Percentiles rank a stretch among this genome's conserved stretches.
Evolutionary conservation across 768 basidiomycete genomes (phyloP).

Genomic region (Russula emetica): DNA sequence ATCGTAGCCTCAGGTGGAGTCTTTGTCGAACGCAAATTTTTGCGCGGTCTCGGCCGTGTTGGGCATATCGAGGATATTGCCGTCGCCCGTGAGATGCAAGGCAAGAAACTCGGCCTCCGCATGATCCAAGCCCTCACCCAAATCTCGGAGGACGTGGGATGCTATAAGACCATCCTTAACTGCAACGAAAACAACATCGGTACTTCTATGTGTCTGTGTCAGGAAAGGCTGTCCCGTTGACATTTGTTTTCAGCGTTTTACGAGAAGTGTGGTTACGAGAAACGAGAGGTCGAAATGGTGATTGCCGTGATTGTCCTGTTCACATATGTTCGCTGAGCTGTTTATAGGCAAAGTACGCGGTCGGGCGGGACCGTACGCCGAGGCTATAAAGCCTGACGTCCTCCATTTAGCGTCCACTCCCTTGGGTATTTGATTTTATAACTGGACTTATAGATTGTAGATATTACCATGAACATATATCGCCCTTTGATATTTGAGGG

Average conservation of each 20-base stretch:
- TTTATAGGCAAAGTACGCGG: constrained; percentile 56
- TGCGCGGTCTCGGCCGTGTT: constrained; percentile 75
- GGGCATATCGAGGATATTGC: constrained; percentile 99
- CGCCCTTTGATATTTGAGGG: not conserved
- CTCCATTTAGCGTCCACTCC: not conserved
- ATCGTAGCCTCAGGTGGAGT: constrained; percentile 83
- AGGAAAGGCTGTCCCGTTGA: constrained; percentile 10
- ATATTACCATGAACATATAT: not conserved
- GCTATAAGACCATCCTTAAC: constrained; percentile 98
- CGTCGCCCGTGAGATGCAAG: constrained; percentile 82
- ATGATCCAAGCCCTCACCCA: constrained; percentile 82
- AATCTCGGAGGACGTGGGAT: constrained; percentile 73
- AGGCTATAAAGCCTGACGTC: constrained; percentile 25
- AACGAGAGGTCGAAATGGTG: constrained; percentile 95
- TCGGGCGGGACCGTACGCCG: constrained; percentile 40
- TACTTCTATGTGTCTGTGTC: constrained; percentile 41
- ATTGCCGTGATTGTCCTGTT: constrained; percentile 25
- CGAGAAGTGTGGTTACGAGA: constrained; percentile 88
- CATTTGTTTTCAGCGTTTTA: constrained; percentile 70
- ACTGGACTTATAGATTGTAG: not conserved
- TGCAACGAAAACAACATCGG: constrained; percentile 89
- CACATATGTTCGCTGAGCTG: constrained; percentile 8
- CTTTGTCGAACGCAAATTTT: constrained; percentile 92
- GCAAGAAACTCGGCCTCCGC: constrained; percentile 83
- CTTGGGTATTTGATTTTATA: not conserved